A percentile compares a stretch with the other conserved stretches of the same genome.
These are phyloP conservation scores for Lachnellula occidentalis DNA, from an alignment of 2,329 filamentous ascomycete species.

Conservation along the genomic window DNA sequence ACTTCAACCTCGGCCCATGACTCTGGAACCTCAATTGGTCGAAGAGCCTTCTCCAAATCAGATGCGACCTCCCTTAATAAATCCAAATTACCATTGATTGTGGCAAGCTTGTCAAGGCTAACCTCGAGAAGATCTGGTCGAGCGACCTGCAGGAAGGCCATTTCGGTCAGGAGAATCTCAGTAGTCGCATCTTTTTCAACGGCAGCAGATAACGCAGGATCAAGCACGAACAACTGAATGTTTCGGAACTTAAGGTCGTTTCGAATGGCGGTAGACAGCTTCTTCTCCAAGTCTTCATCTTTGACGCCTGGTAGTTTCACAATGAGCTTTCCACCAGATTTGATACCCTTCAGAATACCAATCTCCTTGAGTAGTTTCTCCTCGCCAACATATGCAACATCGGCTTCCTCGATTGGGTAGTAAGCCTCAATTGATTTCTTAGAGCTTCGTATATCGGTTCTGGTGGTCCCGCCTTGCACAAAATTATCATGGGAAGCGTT, in stretches of 20 bases:
- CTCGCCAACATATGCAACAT: conserved; percentile 73
- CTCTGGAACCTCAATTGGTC: conserved; percentile 68
- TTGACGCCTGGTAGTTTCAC: conserved; percentile 75
- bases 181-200: conserved; percentile 58
- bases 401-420: conserved; percentile 73
- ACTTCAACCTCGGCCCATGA: conserved; percentile 70
- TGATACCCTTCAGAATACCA: conserved; percentile 65
- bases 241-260: conserved; percentile 66
- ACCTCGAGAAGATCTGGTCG: conserved; percentile 59
- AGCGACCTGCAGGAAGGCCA: conserved; percentile 77
- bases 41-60: conserved; percentile 63
- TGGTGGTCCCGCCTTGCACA: conserved; percentile 69
- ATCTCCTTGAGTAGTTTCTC: conserved; percentile 75
- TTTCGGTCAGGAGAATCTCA: conserved; percentile 65
- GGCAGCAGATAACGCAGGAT: conserved; percentile 62
- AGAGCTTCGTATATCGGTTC: conserved; percentile 80
- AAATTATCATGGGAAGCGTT: conserved; percentile 61
- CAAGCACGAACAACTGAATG: conserved; percentile 68
- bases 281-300: conserved; percentile 85
- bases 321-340: conserved; percentile 65
- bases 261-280: conserved; percentile 64
- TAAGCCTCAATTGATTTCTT: conserved; percentile 79
- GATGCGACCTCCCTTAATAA: conserved; percentile 54
- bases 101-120: conserved; percentile 60
- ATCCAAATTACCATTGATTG: conserved; percentile 48